Evolutionary conservation across 805 yeast species (phyloP).

Genomic region (Hanseniaspora jakobsenii): DNA sequence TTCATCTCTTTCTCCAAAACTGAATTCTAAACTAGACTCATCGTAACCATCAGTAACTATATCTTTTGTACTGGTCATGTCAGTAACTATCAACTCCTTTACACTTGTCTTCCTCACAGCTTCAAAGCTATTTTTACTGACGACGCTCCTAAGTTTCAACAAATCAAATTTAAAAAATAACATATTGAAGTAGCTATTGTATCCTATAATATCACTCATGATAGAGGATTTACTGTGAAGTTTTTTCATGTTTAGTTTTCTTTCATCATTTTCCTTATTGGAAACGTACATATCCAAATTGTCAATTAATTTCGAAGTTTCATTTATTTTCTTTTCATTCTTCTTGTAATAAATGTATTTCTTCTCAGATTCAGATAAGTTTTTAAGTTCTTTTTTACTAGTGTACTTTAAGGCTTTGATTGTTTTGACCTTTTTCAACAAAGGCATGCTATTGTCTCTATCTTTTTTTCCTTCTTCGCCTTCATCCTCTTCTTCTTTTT

Average conservation of each 20-base stretch:
- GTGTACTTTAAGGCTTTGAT: no score
- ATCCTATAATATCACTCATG: conserved; percentile 4
- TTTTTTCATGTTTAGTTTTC: conserved; percentile 1
- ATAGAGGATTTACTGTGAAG: neutral
- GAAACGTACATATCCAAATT: conserved; percentile 6
- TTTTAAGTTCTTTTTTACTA: neutral
- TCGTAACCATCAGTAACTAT: neutral
- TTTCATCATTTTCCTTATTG: conserved; percentile 13
- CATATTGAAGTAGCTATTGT: conserved; percentile 4
- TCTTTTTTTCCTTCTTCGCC: no score
- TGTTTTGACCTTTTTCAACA: no score
- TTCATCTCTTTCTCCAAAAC: conserved; percentile 3
- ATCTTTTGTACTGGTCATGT: neutral
- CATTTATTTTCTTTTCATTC: neutral
- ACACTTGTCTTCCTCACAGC: neutral
- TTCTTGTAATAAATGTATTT: neutral
- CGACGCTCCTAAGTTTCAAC: neutral
- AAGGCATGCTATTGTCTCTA: no score
- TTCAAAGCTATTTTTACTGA: neutral
- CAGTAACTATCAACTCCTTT: neutral
- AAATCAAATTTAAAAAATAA: conserved; percentile 5
- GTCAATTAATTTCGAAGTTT: neutral
- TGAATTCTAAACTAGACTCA: neutral
- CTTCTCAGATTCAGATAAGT: neutral
- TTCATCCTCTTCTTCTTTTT: no score